A percentile compares a stretch with the other conserved stretches of the same genome.
phyloP scores from a whole-genome alignment of 2,329 filamentous ascomycete genomes.

The Paramyrothecium roridum region DNA sequence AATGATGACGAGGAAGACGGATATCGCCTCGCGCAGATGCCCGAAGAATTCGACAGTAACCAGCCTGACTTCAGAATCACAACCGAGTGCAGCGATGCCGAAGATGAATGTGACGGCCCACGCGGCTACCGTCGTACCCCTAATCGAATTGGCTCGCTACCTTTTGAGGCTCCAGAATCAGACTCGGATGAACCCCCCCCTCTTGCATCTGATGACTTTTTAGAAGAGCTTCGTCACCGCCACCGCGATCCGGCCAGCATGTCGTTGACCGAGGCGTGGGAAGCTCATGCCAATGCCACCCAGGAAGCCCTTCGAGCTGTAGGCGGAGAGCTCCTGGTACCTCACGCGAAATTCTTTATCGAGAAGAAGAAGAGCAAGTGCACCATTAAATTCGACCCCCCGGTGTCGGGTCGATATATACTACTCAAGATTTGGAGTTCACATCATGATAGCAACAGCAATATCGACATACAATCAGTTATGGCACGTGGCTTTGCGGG shows the following conservation, averaged over 20 bases:
- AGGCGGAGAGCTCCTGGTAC: constrained; percentile 61
- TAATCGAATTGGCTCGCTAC: constrained; percentile 51
- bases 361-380: constrained; percentile 79
- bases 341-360: constrained; percentile 81
- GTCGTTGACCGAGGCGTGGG: constrained; percentile 31
- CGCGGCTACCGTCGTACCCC: constrained; percentile 36
- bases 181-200: constrained; percentile 27
- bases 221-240: constrained; percentile 18
- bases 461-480: constrained; percentile 88
- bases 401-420: constrained; percentile 78
- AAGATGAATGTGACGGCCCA: constrained; percentile 36
- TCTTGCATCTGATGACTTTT: constrained; percentile 21
- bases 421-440: constrained; percentile 89
- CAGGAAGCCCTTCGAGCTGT: constrained; percentile 56
- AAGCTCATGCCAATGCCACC: constrained; percentile 49
- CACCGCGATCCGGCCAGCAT: constrained; percentile 14
- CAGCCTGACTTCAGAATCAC: constrained; percentile 51
- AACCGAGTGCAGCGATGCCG: constrained; percentile 59
- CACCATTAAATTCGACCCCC: constrained; percentile 80
- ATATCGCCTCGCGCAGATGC: constrained; percentile 51
- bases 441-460: constrained; percentile 58
- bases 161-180: constrained; percentile 48
- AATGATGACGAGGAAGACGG: constrained; percentile 37
- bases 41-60: constrained; percentile 48
- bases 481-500: constrained; percentile 82